These are phyloP conservation scores for Magnolia kwangsiensis DNA, from an alignment of 164 flowering plant genomes.

Conservation along the genomic window DNA sequence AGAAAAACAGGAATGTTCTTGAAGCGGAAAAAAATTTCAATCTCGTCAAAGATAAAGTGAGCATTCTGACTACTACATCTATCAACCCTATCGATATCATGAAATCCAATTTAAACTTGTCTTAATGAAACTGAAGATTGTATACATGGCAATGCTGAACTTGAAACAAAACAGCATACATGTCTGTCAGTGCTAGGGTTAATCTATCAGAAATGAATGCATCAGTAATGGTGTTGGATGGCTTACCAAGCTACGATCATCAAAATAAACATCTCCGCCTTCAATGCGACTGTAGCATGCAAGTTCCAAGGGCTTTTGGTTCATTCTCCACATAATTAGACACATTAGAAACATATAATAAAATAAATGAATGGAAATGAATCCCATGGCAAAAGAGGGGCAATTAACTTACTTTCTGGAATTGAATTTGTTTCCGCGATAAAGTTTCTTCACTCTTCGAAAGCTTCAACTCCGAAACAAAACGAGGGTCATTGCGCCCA, in stretches of 20 bases:
- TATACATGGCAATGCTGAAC: not conserved
- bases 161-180: not conserved
- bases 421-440: slow-evolving; percentile 63
- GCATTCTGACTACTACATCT: not conserved
- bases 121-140: not conserved
- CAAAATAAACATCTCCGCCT: slow-evolving; percentile 86
- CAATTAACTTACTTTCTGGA: slow-evolving; percentile 66
- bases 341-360: not conserved
- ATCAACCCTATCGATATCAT: not conserved
- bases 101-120: not conserved
- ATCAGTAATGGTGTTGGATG: not conserved
- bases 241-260: slow-evolving; percentile 88
- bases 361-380: not conserved
- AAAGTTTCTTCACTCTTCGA: slow-evolving; percentile 90
- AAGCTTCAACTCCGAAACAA: slow-evolving; percentile 89
- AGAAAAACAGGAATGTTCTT: not conserved
- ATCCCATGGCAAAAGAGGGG: not conserved
- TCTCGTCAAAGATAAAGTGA: not conserved
- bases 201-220: not conserved
- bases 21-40: not conserved
- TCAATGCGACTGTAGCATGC: slow-evolving; percentile 90
- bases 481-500: slow-evolving; percentile 72
- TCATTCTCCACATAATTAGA: slow-evolving; percentile 2
- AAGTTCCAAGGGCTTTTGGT: slow-evolving; percentile 76
- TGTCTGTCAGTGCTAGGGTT: not conserved